phyloP scores from a whole-genome alignment of 768 basidiomycete genomes.

The Mycena galericulata region DNA sequence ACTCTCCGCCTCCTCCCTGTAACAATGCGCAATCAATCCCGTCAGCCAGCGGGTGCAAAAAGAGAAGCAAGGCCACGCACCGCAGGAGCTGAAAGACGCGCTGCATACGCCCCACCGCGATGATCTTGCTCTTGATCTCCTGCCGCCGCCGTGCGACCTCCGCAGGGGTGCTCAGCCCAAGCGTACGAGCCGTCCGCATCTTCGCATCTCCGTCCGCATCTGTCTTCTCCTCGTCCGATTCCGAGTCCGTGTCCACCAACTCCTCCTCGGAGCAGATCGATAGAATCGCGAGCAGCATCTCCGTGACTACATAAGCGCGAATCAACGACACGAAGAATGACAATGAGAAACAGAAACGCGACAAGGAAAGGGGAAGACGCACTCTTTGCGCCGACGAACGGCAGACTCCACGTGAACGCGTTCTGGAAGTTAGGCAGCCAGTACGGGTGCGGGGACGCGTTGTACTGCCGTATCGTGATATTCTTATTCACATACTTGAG shows the following conservation, averaged over 20 bases:
- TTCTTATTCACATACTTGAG: constrained; percentile 98
- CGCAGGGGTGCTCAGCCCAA: constrained; percentile 46
- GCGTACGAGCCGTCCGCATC: constrained; percentile 46
- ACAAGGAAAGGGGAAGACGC: constrained; percentile 45
- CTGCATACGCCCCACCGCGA: constrained; percentile 93
- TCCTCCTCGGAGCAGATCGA: constrained; percentile 96
- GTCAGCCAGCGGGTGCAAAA: neutral
- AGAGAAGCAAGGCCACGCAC: constrained; percentile 54
- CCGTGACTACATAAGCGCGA: constrained; percentile 75
- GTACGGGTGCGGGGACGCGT: constrained; percentile 85
- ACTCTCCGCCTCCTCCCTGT: constrained; percentile 83
- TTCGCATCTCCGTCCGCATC: constrained; percentile 45
- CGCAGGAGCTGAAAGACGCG: constrained; percentile 89
- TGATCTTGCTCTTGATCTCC: constrained; percentile 93
- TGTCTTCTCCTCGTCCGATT: constrained; percentile 50
- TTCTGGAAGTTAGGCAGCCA: constrained; percentile 99
- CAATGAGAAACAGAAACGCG: no score
- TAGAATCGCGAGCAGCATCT: constrained; percentile 96
- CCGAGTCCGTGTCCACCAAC: constrained; percentile 65
- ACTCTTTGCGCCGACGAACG: constrained; percentile 98
- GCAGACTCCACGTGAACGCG: constrained; percentile 97
- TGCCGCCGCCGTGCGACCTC: constrained; percentile 70
- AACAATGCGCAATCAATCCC: neutral
- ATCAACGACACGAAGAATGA: no score
- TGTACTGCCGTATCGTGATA: constrained; percentile 94